These are phyloP conservation scores for Dioszegia crocea DNA, from an alignment of 768 basidiomycete genomes.

Conservation along the genomic window DNA sequence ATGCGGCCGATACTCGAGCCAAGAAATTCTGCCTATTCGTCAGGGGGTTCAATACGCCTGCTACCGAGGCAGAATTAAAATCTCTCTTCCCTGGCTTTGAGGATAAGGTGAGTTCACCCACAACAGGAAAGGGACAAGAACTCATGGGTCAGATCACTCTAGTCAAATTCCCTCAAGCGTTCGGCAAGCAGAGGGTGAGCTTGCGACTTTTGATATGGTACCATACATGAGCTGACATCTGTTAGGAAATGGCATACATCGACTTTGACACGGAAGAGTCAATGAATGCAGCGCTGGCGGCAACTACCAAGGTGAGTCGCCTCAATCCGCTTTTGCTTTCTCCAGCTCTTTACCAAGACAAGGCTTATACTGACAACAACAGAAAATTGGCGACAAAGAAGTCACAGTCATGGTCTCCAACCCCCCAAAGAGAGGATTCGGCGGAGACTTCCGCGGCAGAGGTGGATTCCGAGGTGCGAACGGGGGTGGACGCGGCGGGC, in stretches of 20 bases:
- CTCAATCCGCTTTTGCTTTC: no score
- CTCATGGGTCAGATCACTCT: constrained; percentile 45
- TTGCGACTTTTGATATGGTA: no score
- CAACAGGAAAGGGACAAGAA: not conserved
- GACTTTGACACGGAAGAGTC: constrained; percentile 85
- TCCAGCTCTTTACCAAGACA: not conserved
- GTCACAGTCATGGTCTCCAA: constrained; percentile 40
- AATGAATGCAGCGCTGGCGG: constrained; percentile 73
- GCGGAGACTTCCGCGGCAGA: constrained; percentile 9
- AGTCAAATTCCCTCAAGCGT: constrained; percentile 38
- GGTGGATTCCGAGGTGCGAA: constrained; percentile 14
- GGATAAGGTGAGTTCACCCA: constrained; percentile 18
- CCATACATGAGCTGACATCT: constrained; percentile 13
- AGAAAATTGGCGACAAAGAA: constrained; percentile 38
- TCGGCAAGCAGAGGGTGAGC: constrained; percentile 32
- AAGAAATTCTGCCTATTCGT: constrained; percentile 27
- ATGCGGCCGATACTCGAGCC: not conserved
- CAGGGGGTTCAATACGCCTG: constrained; percentile 26
- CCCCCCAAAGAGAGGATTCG: constrained; percentile 19
- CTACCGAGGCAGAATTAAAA: constrained; percentile 26
- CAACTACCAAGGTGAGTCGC: constrained; percentile 63
- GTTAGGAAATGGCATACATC: constrained; percentile 68
- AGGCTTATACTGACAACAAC: not conserved
- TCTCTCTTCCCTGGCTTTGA: constrained; percentile 15
- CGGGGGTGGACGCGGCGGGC: not conserved